Percentiles rank a stretch among this genome's conserved stretches.
These are phyloP conservation scores for Barbarea vulgaris DNA, from an alignment of 345 rosid species.

Conservation along the genomic window DNA sequence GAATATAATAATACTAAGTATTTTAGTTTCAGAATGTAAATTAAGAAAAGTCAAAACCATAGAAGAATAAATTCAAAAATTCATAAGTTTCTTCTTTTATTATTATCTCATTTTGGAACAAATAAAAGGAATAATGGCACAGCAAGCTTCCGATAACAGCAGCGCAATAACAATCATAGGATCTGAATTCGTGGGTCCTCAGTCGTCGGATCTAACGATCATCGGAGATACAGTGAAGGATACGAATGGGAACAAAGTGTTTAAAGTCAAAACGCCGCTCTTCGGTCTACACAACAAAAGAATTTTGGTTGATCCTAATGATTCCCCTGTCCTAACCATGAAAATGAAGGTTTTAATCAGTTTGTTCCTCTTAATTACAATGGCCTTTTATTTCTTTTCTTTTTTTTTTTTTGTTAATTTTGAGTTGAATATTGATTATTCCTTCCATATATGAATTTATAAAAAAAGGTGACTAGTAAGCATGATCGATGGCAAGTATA, in stretches of 20 bases:
- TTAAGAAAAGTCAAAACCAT: slow-evolving; percentile 27
- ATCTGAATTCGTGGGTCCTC: slow-evolving; percentile 39
- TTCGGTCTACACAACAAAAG: slow-evolving; percentile 42
- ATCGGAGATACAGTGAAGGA: slow-evolving; percentile 45
- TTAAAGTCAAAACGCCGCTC: slow-evolving; percentile 42
- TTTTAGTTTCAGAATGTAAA: slow-evolving; percentile 1
- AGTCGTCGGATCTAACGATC: slow-evolving; percentile 39
- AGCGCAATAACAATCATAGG: slow-evolving; percentile 27
- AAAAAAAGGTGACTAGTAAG: slow-evolving; percentile 40
- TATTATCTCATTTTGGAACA: slow-evolving; percentile 10
- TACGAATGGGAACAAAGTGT: slow-evolving; percentile 36
- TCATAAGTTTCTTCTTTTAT: neutral
- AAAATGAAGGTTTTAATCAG: slow-evolving; percentile 42
- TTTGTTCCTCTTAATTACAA: neutral
- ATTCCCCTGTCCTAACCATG: slow-evolving; percentile 44
- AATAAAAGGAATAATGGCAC: slow-evolving; percentile 35
- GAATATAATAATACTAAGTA: neutral
- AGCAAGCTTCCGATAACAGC: slow-evolving; percentile 18
- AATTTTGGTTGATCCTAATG: slow-evolving; percentile 40
- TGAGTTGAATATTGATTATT: slow-evolving; percentile 18
- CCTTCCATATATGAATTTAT: neutral
- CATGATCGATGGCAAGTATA: slow-evolving; percentile 47
- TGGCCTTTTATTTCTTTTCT: neutral
- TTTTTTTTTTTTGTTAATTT: neutral
- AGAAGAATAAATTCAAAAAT: slow-evolving; percentile 15